A percentile compares a stretch with the other conserved stretches of the same genome.
phyloP scores from a whole-genome alignment of 1,284 basidiomycete genomes.

The Moesziomyces sp. region DNA sequence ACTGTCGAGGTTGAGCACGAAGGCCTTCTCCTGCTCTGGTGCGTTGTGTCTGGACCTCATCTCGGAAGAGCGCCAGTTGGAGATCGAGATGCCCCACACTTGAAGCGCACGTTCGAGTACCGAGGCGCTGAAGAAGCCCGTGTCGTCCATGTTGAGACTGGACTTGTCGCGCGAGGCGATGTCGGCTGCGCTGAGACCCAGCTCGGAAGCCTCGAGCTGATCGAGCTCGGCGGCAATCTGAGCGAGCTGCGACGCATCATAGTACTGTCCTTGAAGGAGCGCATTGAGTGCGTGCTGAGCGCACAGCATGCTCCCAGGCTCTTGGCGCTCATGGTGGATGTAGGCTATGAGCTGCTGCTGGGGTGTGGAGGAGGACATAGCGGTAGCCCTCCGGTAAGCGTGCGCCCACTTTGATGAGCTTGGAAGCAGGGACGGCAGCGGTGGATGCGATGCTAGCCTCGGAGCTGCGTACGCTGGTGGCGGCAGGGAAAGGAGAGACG shows the following conservation, averaged over 20 bases:
- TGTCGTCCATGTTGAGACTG: constrained; percentile 64
- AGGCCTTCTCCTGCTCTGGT: constrained; percentile 62
- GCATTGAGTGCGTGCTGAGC: constrained; percentile 65
- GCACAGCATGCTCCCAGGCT: constrained; percentile 65
- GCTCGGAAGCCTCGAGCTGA: constrained; percentile 46
- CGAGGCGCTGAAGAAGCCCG: constrained; percentile 61
- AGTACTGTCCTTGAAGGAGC: constrained; percentile 62
- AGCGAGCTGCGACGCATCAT: constrained; percentile 61
- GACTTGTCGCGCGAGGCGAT: constrained; percentile 31
- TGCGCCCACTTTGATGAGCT: no score
- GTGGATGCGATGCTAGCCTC: no score
- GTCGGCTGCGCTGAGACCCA: constrained; percentile 41
- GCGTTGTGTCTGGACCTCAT: constrained; percentile 41
- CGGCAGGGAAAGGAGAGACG: no score
- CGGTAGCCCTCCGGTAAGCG: background rate
- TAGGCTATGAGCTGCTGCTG: constrained; percentile 54
- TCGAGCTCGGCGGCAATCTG: constrained; percentile 56
- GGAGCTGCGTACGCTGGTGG: no score
- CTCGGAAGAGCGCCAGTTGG: constrained; percentile 38
- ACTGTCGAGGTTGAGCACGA: constrained; percentile 62
- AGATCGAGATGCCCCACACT: constrained; percentile 47
- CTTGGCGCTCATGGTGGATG: constrained; percentile 61
- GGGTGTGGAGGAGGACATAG: constrained; percentile 39
- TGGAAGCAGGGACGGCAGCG: no score
- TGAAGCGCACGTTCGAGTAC: constrained; percentile 62